Evolutionary conservation across 1,139 yeast genomes (phyloP), one percentile per base, ranked within the genome.

Genomic region (Nakaseomyces sp.): DNA sequence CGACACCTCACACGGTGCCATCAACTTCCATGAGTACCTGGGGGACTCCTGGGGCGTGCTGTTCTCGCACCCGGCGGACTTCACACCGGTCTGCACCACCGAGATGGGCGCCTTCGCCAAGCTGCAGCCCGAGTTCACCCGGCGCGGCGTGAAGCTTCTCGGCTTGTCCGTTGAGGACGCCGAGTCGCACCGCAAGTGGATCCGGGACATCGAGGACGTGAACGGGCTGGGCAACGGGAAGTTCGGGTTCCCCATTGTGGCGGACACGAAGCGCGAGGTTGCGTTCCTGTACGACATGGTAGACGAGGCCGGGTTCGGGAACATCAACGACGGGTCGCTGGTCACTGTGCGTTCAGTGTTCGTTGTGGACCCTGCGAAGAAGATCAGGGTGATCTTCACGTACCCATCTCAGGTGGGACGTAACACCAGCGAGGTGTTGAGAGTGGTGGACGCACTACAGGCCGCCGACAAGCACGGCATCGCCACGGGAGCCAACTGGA

Each of bases 81-180:
- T 84, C 72, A 87, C 96, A 15, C 96, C 96, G 33, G 95, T 87
- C 43, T 87, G 96, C 69, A 87, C 96, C 55, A 87, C 96, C 44
- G 96, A 87, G 71, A 74, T 87, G 58, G 95, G 96, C 51, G 95
- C 95, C 13, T 87, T 87, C 59, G 86, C 96, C 50, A 74, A 77
- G 60, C 74, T 86, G 65, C 81, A 83, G 69, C 87, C 86, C 29
- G 94, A 86, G 64, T 87, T 87, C 60, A 77, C 76, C 58, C 74
- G 79, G 66, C 79, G 95, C 67, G 77, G 79, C 61, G 82, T 84
- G 57, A 86, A 87, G 71, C 73, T 87, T 65, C 80, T 87, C 62
- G 96, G 95, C 46, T 73, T 87, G 55, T 81, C 91, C 38, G 87
- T 93, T 45, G 87, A 86, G 65, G 79, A 75, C 51, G 76, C 85